These are phyloP conservation scores for Friedmanniomyces simplex DNA, from an alignment of 495 filamentous ascomycete genomes.

Conservation along the genomic window DNA sequence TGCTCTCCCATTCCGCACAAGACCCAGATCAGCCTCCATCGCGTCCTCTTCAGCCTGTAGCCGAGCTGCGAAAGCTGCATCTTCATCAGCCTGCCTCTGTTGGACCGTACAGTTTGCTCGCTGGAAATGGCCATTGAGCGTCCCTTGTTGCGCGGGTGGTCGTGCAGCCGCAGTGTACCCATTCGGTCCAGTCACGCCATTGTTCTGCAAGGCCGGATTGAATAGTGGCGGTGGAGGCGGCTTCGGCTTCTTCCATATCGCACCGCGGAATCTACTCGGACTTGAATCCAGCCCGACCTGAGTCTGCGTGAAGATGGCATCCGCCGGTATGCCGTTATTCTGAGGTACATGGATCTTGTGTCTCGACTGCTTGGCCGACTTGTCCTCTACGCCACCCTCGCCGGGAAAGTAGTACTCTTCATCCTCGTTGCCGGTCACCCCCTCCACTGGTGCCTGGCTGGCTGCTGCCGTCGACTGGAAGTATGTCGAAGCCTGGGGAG, in stretches of 20 bases:
- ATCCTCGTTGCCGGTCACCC: background rate
- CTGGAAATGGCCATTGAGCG: background rate
- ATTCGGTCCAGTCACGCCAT: background rate
- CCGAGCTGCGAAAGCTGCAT: conserved; percentile 13
- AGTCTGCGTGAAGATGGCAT: conserved; percentile 27
- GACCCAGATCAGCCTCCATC: background rate
- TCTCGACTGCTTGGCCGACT: conserved; percentile 13
- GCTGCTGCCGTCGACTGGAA: background rate
- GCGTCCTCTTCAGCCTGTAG: conserved; percentile 19
- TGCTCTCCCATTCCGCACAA: conserved; percentile 6
- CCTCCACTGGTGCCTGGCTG: background rate
- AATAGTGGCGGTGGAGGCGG: conserved; percentile 16
- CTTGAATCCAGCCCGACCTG: conserved; percentile 21
- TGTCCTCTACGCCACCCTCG: conserved; percentile 7
- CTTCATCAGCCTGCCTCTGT: background rate
- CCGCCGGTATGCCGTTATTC: conserved; percentile 14
- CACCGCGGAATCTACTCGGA: conserved; percentile 27
- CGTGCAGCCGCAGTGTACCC: background rate
- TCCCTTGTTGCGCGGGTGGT: background rate
- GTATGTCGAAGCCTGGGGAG: background rate
- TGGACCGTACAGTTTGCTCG: background rate
- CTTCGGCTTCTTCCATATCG: conserved; percentile 28
- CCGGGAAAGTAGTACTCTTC: conserved; percentile 14
- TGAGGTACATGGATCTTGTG: conserved; percentile 26
- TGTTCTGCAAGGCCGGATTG: background rate